Percentiles rank a stretch among this genome's conserved stretches.
Conservation (phyloP, 1,284 basidiomycete species). For the Ustilago sp. region DNA sequence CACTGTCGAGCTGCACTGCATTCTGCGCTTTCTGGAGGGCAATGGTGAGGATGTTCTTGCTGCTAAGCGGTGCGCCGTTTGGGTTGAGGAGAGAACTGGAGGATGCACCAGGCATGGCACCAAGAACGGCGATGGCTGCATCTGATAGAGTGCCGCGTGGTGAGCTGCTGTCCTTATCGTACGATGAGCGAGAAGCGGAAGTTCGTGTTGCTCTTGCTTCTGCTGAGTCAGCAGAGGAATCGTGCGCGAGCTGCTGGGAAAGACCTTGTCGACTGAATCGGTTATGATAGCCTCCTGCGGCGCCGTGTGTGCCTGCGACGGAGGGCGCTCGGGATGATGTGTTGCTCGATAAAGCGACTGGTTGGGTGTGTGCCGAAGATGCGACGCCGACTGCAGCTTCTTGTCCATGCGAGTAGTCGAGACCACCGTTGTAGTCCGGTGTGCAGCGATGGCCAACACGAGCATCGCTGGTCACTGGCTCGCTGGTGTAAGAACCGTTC, state of each 20-base stretch:
- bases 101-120: conserved; percentile 46
- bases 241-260: conserved; percentile 14
- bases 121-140: conserved; percentile 48
- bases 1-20: conserved; percentile 70
- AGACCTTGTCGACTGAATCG: conserved; percentile 43
- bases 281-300: conserved; percentile 30
- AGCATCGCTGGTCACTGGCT: neutral
- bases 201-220: neutral
- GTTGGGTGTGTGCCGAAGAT: conserved; percentile 6
- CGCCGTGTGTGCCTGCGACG: conserved; percentile 26
- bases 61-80: conserved; percentile 57
- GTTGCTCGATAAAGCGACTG: conserved; percentile 16
- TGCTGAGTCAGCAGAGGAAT: conserved; percentile 7
- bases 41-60: conserved; percentile 70
- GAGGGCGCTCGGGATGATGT: conserved; percentile 39
- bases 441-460: conserved; percentile 1
- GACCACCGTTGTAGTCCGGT: neutral
- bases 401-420: neutral
- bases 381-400: conserved; percentile 15
- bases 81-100: conserved; percentile 49
- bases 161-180: conserved; percentile 14
- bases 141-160: conserved; percentile 50
- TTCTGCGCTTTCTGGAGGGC: conserved; percentile 70
- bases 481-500: neutral
- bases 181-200: conserved; percentile 14